Conservation (phyloP, 768 basidiomycete genomes). For the Jaapia argillacea region DNA sequence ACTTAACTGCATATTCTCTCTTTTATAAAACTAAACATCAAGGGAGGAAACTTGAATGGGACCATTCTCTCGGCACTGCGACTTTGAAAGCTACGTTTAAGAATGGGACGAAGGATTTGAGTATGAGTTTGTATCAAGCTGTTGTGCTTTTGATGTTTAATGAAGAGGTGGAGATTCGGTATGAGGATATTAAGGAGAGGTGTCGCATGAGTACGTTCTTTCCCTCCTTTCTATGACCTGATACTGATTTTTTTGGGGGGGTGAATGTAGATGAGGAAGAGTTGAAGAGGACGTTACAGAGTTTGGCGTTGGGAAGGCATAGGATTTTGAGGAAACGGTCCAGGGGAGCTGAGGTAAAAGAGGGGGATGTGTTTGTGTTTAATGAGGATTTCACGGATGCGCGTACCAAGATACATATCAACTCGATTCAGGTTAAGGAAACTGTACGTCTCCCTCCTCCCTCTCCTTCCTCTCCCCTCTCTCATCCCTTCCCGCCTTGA, state of each 20-base stretch:
- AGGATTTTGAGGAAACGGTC: constrained; percentile 80
- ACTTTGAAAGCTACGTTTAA: constrained; percentile 65
- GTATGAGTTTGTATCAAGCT: constrained; percentile 86
- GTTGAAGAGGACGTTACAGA: constrained; percentile 80
- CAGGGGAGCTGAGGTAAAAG: constrained; percentile 63
- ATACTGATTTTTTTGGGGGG: not conserved
- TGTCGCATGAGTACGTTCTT: constrained; percentile 60
- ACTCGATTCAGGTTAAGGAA: constrained; percentile 91
- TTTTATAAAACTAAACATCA: constrained; percentile 80
- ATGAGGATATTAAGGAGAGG: constrained; percentile 54
- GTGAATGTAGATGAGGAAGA: constrained; percentile 60
- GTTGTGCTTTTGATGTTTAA: constrained; percentile 86
- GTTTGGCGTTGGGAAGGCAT: constrained; percentile 85
- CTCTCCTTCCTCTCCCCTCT: not conserved
- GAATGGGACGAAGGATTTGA: constrained; percentile 70
- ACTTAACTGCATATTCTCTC: constrained; percentile 47
- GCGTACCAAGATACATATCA: constrained; percentile 78
- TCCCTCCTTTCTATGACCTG: not conserved
- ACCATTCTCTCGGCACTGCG: constrained; percentile 79
- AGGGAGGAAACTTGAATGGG: constrained; percentile 72
- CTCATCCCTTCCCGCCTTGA: too few relatives aligned
- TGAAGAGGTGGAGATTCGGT: constrained; percentile 45
- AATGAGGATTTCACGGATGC: constrained; percentile 79
- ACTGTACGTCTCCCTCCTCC: constrained; percentile 43
- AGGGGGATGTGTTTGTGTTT: constrained; percentile 69